Evolutionary conservation across 2,329 filamentous ascomycete species (phyloP).

Genomic region (Rhinocladiella similis): DNA sequence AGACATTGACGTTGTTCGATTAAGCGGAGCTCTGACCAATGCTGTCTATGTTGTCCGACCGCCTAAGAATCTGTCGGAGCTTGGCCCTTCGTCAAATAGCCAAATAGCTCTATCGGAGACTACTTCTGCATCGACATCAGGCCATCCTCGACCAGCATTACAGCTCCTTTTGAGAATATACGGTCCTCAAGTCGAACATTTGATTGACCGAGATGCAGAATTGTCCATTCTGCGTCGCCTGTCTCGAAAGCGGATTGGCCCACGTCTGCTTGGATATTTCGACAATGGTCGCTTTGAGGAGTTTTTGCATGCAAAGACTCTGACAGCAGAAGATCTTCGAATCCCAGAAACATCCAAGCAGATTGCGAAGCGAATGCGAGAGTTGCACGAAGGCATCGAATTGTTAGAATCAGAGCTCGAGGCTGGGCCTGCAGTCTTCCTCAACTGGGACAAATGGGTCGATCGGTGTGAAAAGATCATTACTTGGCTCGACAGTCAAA

Average conservation of each 20-base stretch:
- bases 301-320: conserved; percentile 80
- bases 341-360: conserved; percentile 81
- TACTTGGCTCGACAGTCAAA: conserved; percentile 57
- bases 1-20: conserved; percentile 47
- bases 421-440: conserved; percentile 79
- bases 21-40: conserved; percentile 90
- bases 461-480: conserved; percentile 58
- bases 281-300: conserved; percentile 94
- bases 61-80: conserved; percentile 60
- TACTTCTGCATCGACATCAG: conserved; percentile 13
- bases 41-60: conserved; percentile 93
- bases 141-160: conserved; percentile 35
- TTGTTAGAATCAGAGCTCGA: conserved; percentile 75
- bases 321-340: conserved; percentile 75
- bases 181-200: conserved; percentile 88
- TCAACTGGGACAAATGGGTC: conserved; percentile 94
- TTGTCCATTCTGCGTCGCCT: conserved; percentile 81
- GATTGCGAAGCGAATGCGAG: conserved; percentile 96
- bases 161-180: conserved; percentile 91
- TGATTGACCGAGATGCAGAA: conserved; percentile 92
- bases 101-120: conserved; percentile 7
- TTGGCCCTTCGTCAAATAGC: conserved; percentile 17
- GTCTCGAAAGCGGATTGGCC: conserved; percentile 89
- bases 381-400: conserved; percentile 91
- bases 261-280: conserved; percentile 86